These are phyloP conservation scores for Pestalotiopsis fici DNA, from an alignment of 2,329 filamentous ascomycete species.

Conservation along the genomic window DNA sequence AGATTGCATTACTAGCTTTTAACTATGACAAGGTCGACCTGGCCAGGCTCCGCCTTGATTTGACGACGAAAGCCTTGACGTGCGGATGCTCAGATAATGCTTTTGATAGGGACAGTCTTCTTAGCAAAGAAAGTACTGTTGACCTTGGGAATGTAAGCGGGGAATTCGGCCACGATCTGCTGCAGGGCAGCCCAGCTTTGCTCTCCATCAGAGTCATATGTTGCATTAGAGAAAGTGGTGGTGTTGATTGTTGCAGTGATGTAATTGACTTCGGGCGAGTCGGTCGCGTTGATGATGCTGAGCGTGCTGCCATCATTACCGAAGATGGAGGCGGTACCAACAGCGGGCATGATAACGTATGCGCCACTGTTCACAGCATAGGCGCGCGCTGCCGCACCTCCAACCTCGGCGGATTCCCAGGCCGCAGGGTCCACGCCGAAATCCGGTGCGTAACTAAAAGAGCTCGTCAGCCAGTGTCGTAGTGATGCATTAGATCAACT, in stretches of 20 bases:
- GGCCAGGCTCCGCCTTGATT: too few species aligned
- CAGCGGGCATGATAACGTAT: background rate
- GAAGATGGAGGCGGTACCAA: background rate
- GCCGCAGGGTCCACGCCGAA: background rate
- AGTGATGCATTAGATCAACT: background rate
- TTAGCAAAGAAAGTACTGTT: background rate
- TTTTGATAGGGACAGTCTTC: background rate
- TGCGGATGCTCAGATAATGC: background rate
- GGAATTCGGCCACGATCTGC: background rate
- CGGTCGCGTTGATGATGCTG: background rate
- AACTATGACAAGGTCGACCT: too few species aligned
- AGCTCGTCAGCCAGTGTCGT: background rate
- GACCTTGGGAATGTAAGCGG: background rate
- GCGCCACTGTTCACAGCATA: background rate
- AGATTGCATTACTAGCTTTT: too few species aligned
- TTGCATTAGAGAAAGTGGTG: background rate
- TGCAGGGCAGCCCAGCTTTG: background rate
- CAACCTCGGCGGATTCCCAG: conserved; percentile 1
- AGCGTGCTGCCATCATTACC: background rate
- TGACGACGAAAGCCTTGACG: too few species aligned
- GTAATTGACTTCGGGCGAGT: background rate
- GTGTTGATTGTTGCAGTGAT: background rate
- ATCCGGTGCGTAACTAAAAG: background rate
- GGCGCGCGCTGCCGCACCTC: background rate
- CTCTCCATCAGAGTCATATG: background rate